Conservation (phyloP, 352 stramenopile species). For the Globisporangium middletonii region DNA sequence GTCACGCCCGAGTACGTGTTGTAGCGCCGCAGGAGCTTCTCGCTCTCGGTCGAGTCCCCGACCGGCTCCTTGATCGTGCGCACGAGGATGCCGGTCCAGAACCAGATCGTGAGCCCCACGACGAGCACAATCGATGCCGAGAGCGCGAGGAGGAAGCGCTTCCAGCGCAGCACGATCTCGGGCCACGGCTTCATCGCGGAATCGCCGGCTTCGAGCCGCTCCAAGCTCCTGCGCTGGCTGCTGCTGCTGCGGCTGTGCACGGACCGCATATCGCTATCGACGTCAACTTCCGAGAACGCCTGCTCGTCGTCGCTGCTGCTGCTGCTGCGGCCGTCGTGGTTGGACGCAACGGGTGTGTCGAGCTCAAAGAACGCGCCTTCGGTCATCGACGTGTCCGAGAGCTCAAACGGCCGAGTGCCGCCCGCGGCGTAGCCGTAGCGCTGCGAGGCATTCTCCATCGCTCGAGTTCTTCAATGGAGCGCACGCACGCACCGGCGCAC, state of each 20-base stretch:
- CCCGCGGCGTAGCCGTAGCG: slow-evolving; percentile 8
- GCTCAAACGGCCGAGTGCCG: slow-evolving; percentile 5
- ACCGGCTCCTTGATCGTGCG: slow-evolving; percentile 8
- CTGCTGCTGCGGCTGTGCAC: neutral
- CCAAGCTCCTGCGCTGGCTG: neutral
- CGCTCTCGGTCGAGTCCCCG: slow-evolving; percentile 13
- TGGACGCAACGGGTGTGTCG: slow-evolving; percentile 6
- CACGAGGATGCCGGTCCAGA: slow-evolving; percentile 12
- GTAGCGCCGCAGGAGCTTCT: slow-evolving; percentile 10
- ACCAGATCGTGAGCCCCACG: slow-evolving; percentile 10
- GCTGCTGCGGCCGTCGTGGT: neutral
- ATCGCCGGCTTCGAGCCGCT: slow-evolving; percentile 1
- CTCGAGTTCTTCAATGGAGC: slow-evolving; percentile 4
- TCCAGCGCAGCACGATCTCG: slow-evolving; percentile 17
- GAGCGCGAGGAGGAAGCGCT: slow-evolving; percentile 10
- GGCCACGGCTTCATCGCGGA: slow-evolving; percentile 6
- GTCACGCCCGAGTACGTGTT: slow-evolving; percentile 19
- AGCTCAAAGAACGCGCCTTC: slow-evolving; percentile 14
- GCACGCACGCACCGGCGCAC: neutral
- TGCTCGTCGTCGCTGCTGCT: neutral
- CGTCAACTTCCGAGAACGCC: slow-evolving; percentile 7
- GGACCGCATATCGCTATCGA: neutral
- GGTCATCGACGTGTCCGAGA: slow-evolving; percentile 15
- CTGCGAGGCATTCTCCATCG: slow-evolving; percentile 9
- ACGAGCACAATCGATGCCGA: slow-evolving; percentile 4